These are phyloP conservation scores for Ganoderma resinaceum DNA, from an alignment of 1,284 basidiomycete genomes.

Conservation along the genomic window DNA sequence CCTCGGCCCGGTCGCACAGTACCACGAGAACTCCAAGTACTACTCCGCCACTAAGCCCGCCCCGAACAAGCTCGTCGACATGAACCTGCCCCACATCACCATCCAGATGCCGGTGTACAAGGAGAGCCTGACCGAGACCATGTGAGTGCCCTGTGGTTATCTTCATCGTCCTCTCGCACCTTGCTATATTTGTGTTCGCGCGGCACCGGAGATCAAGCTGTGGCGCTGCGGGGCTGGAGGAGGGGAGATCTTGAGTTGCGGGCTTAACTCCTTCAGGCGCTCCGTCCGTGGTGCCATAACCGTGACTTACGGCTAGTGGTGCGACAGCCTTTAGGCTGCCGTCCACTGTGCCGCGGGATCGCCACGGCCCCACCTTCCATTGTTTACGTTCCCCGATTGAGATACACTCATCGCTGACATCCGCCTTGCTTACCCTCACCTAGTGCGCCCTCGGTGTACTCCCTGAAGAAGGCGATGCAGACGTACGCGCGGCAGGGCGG, in stretches of 20 bases:
- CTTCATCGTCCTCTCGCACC: too few relatives aligned
- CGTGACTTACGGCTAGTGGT: too few relatives aligned
- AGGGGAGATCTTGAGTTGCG: neutral
- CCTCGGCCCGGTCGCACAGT: conserved; percentile 78
- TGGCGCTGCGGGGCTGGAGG: neutral
- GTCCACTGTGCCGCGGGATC: neutral
- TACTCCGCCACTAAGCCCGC: conserved; percentile 68
- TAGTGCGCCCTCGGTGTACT: conserved; percentile 78
- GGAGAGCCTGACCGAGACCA: conserved; percentile 72
- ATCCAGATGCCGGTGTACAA: conserved; percentile 86
- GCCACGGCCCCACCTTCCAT: conserved; percentile 13
- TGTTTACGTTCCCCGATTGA: neutral
- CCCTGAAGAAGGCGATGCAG: conserved; percentile 86
- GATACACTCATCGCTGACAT: neutral
- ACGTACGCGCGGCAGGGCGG: conserved; percentile 86
- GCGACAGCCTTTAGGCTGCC: neutral
- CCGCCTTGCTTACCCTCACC: neutral
- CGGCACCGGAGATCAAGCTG: neutral
- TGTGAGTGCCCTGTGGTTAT: conserved; percentile 57
- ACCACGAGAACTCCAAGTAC: conserved; percentile 75
- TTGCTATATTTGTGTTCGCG: neutral
- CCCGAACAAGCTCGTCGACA: conserved; percentile 66
- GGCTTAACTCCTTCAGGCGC: neutral
- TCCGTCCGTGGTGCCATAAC: neutral
- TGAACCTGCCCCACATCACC: conserved; percentile 73